Evolutionary conservation across 495 filamentous ascomycete genomes (phyloP), one percentile per base, ranked within the genome.

Genomic region (Hypoxylon lienhwacheense): DNA sequence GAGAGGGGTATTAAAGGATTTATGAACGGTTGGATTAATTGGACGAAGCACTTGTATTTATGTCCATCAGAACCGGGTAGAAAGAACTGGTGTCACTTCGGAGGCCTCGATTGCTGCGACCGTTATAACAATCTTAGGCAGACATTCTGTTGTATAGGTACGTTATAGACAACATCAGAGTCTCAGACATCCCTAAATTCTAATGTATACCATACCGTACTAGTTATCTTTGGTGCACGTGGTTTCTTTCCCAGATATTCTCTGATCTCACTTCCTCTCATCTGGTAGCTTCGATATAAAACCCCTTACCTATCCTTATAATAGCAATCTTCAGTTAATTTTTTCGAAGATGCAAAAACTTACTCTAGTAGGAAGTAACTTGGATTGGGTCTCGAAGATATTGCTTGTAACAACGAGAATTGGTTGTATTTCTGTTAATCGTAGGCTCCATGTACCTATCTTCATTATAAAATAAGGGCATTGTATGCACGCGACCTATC

Each of bases 81-180:
- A 17, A 44, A 50, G 36, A 7, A 17, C 16, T 17, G 37, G 47
- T 33, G 47, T 29, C 36, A 42, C 47, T 5, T 20, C 4, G 26
- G 37, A 20, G 47, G 47, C 47, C 47, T 43, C 25, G 17, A 39
- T 12, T 25, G 7, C 26, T 8, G 36, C 45, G 24, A 36, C 33
- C 15, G 36, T 15, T 17, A 10, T 28, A 26, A 42, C 17, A 50
- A 21, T 15, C 47, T 26, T 21, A 35, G 12, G 12, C 15, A 25
- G 4, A 25, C 28, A 31, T 31, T 31, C 7, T 5, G 5, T 28
- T 28, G 25, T 28, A 28, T 10, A 28, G 25, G 25, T 4, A 4
- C 4, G 3, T 31, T 31, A n/a, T n/a, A 2, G 3, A 11, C 12
- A 31, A 31, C 28, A 31, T 28, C 5, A 5, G 10, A 5, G 10